Base-by-base conservation (phyloP, 495 filamentous ascomycete genomes). In the Pseudomonodictys pantanalensis region DNA sequence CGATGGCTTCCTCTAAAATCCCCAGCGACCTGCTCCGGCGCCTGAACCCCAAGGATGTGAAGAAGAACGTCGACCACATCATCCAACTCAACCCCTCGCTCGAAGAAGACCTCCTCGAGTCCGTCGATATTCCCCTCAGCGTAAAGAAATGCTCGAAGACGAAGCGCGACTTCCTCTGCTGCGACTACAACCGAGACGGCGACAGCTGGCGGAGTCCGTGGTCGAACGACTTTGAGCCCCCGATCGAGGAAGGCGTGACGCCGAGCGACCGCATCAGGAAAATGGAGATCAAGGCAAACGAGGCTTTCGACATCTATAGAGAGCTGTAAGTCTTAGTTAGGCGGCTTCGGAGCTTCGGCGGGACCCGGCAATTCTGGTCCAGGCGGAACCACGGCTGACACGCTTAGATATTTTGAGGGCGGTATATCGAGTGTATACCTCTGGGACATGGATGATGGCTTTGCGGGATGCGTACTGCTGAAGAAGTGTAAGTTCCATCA, bases 131-230 rank as follows among this genome's bases (percentile, higher is more conserved):
- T 72, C 95, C 95, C 44, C 86, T 99, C 22, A 85, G 89, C 47
- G 80, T 93, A 44, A 85, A 86, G 57, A 87, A 88, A 60, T 97
- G 93, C 79, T 78, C 80, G 53, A 89, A 91, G 73, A 90, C 89
- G 53, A 90, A 88, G 60, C 88, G 92, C 52, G 93, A 97, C 77
- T 99, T 96, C 77, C 84, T 99, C 38, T 89, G 96, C 61, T 99
- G 93, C 79, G 93, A 99, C 80, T 99, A 97, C 79, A 99, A 99
- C 80, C 91, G 93, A 50, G 93, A 99, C 75, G 95, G 95, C 50
- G 93, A 97, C 74, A 91, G 86, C 76, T 95, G 95, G 79, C 88
- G 93, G 29, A 93, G 89, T 61, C 93, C 93, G 29, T 99, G 93
- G 93, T 92, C 86, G 77, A 97, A 97, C 74, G 90, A 97, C 74